phyloP scores from a whole-genome alignment of 2,329 filamentous ascomycete genomes.

The Fusarium sp. region DNA sequence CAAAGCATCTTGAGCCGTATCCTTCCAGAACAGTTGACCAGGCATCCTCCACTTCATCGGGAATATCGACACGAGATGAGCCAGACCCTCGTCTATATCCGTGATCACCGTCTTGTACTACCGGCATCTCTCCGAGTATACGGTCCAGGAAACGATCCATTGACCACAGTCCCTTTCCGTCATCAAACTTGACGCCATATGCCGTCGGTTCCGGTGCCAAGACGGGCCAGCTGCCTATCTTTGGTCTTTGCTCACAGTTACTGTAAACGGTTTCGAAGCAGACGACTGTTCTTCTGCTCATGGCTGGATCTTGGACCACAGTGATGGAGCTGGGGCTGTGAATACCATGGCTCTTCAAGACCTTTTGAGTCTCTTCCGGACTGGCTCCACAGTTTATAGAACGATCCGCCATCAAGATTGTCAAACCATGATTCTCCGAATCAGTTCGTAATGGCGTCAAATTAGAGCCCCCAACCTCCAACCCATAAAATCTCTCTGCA shows the following conservation, averaged over 20 bases:
- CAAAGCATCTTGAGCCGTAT: neutral
- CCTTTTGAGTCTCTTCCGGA: neutral
- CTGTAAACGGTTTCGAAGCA: neutral
- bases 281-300: neutral
- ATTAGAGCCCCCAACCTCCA: neutral
- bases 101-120: accelerated
- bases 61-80: neutral
- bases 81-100: neutral
- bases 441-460: neutral
- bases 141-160: constrained; percentile 20
- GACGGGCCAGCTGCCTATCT: neutral
- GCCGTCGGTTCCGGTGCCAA: accelerated
- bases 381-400: constrained; percentile 10
- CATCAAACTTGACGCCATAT: neutral
- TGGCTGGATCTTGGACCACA: constrained; percentile 20
- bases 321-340: neutral
- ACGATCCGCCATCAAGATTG: neutral
- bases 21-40: constrained; percentile 21
- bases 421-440: accelerated
- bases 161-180: constrained; percentile 8
- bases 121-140: neutral
- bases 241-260: accelerated
- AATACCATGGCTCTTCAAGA: neutral
- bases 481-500: constrained; percentile 1
- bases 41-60: constrained; percentile 20